Percentiles rank a stretch among this genome's conserved stretches.
Evolutionary conservation across 2,329 filamentous ascomycete genomes (phyloP).

Genomic region (Penicillium corylophilum): DNA sequence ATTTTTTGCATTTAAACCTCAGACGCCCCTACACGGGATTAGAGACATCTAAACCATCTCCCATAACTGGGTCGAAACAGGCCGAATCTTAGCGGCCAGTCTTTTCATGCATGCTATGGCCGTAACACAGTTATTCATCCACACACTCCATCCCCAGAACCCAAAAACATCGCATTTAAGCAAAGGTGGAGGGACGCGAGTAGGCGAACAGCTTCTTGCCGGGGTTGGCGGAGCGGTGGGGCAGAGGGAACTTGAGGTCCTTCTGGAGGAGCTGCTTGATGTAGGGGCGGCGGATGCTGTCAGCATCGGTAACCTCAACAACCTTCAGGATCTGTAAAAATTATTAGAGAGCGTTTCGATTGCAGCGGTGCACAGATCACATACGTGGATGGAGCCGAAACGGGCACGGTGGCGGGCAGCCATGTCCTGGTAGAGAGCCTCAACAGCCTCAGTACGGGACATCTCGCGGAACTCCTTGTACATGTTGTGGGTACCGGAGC

Average conservation of each 20-base stretch:
- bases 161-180: constrained; percentile 62
- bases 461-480: constrained; percentile 99
- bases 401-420: constrained; percentile 96
- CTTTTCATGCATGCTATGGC: constrained; percentile 44
- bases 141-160: constrained; percentile 38
- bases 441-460: constrained; percentile 90
- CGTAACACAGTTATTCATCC: constrained; percentile 45
- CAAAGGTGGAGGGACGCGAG: constrained; percentile 94
- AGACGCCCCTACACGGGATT: constrained; percentile 42
- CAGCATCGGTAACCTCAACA: constrained; percentile 91
- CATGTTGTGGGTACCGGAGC: constrained; percentile 99
- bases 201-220: constrained; percentile 91
- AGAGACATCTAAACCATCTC: constrained; percentile 41
- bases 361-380: constrained; percentile 41
- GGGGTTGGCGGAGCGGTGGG: constrained; percentile 87
- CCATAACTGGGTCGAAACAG: constrained; percentile 37
- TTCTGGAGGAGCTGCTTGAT: constrained; percentile 98
- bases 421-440: constrained; percentile 99
- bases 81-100: constrained; percentile 35
- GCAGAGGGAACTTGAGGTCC: constrained; percentile 96
- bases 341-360: constrained; percentile 12
- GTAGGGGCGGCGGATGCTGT: constrained; percentile 96
- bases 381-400: constrained; percentile 97
- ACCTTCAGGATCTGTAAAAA: constrained; percentile 85
- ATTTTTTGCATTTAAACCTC: constrained; percentile 42